A percentile compares a stretch with the other conserved stretches of the same genome.
phyloP scores from a whole-genome alignment of 108 stramenopile genomes.

The Craspedostauros australis region DNA sequence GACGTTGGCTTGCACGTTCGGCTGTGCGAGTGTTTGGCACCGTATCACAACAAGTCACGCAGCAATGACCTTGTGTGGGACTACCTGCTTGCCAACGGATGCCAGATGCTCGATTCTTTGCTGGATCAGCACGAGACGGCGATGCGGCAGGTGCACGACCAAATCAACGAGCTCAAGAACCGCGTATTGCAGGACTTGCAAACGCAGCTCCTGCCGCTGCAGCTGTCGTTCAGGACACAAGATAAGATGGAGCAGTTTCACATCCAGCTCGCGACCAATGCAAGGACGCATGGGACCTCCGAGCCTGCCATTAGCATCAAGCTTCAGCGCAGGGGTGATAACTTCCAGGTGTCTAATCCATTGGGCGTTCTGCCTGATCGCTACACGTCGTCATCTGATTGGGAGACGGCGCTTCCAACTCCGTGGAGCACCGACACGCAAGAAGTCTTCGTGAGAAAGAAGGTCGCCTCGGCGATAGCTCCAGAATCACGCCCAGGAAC shows the following conservation, averaged over 20 bases:
- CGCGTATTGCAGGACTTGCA: slow-evolving; percentile 22
- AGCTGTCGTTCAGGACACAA: slow-evolving; percentile 21
- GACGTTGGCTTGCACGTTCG: slow-evolving; percentile 44
- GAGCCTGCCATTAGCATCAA: no score
- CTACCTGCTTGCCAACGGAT: slow-evolving; percentile 16
- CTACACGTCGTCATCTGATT: slow-evolving; percentile 26
- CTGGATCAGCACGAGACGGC: slow-evolving; percentile 44
- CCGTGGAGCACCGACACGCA: neutral
- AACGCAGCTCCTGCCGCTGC: slow-evolving; percentile 19
- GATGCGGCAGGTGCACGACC: slow-evolving; percentile 19
- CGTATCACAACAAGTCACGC: slow-evolving; percentile 13
- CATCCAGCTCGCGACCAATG: neutral
- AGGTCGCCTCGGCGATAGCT: neutral
- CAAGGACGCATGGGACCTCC: slow-evolving; percentile 5
- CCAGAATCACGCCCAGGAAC: neutral
- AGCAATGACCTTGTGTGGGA: slow-evolving; percentile 34
- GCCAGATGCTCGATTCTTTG: slow-evolving; percentile 30
- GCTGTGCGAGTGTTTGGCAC: slow-evolving; percentile 10
- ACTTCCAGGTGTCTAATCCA: slow-evolving; percentile 38
- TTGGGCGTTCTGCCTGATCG: slow-evolving; percentile 48
- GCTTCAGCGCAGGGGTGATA: slow-evolving; percentile 37
- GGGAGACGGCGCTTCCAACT: no score
- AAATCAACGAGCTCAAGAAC: slow-evolving; percentile 11
- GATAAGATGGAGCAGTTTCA: slow-evolving; percentile 57
- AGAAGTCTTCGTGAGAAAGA: neutral